Evolutionary conservation across 2,329 filamentous ascomycete genomes (phyloP).

Genomic region (Penicillium sp.): DNA sequence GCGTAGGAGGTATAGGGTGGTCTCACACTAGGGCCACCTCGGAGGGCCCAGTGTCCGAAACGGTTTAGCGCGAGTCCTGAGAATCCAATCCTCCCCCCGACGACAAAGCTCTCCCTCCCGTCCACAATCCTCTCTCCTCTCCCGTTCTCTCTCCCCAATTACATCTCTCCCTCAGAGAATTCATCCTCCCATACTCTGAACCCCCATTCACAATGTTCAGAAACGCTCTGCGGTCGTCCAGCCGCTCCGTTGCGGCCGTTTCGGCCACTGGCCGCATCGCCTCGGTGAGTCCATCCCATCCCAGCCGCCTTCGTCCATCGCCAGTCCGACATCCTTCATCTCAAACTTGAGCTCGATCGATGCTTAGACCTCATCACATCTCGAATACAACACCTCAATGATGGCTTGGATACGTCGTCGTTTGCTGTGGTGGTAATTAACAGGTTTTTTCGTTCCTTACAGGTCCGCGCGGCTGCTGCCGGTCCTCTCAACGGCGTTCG

Average conservation of each 20-base stretch:
- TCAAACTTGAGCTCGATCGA: slow-evolving; percentile 34
- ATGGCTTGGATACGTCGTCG: slow-evolving; percentile 23
- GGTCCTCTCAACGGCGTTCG: slow-evolving; percentile 73
- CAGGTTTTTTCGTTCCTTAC: slow-evolving; percentile 42
- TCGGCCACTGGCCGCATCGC: slow-evolving; percentile 88
- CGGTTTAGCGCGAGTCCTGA: slow-evolving; percentile 42
- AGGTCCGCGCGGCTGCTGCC: slow-evolving; percentile 86
- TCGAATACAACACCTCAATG: slow-evolving; percentile 24
- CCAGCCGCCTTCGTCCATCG: slow-evolving; percentile 43
- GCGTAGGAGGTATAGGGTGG: slow-evolving; percentile 19
- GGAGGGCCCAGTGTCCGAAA: slow-evolving; percentile 41
- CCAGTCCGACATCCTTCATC: slow-evolving; percentile 34
- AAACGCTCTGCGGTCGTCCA: slow-evolving; percentile 95
- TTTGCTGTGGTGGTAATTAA: slow-evolving; percentile 51
- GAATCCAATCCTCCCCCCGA: slow-evolving; percentile 41
- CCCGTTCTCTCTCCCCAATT: slow-evolving; percentile 41
- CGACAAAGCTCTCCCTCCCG: slow-evolving; percentile 45
- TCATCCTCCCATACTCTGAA: slow-evolving; percentile 46
- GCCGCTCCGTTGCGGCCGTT: slow-evolving; percentile 90
- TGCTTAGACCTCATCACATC: slow-evolving; percentile 25
- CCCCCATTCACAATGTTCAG: slow-evolving; percentile 77
- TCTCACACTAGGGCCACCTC: slow-evolving; percentile 40
- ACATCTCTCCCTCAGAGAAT: slow-evolving; percentile 44
- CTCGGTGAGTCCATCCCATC: slow-evolving; percentile 75
- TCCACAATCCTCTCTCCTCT: slow-evolving; percentile 46